These are phyloP conservation scores for Ceratocystis diversiconidia DNA, from an alignment of 2,329 filamentous ascomycete genomes.

Conservation along the genomic window DNA sequence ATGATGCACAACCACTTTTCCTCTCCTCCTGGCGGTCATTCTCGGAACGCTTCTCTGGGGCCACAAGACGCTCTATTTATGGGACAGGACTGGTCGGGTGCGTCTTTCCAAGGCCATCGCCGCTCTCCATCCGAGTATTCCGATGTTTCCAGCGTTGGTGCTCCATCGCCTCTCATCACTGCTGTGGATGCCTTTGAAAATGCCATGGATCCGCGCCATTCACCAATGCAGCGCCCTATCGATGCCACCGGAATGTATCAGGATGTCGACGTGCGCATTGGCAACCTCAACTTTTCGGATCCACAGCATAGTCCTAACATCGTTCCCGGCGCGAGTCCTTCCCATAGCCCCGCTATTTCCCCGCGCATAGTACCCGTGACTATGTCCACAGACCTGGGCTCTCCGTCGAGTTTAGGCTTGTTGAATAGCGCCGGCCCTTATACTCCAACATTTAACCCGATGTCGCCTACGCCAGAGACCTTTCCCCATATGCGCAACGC, in stretches of 20 bases:
- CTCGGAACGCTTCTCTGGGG: constrained; percentile 42
- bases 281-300: constrained; percentile 68
- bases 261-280: constrained; percentile 38
- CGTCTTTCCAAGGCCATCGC: constrained; percentile 65
- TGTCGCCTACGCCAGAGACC: constrained; percentile 27
- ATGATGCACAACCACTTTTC: constrained; percentile 43
- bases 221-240: constrained; percentile 64
- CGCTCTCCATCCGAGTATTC: constrained; percentile 82
- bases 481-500: constrained; percentile 36
- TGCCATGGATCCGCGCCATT: constrained; percentile 46
- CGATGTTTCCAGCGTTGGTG: constrained; percentile 69
- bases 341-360: constrained; percentile 56
- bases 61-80: constrained; percentile 43
- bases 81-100: constrained; percentile 42
- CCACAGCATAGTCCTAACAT: constrained; percentile 43
- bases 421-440: constrained; percentile 7
- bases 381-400: constrained; percentile 13
- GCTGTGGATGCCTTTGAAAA: constrained; percentile 65
- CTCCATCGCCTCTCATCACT: constrained; percentile 59
- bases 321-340: constrained; percentile 63
- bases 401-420: constrained; percentile 11
- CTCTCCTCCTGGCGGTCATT: constrained; percentile 35
- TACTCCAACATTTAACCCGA: constrained; percentile 6
- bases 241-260: constrained; percentile 42
- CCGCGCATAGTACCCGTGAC: constrained; percentile 43